A percentile compares a stretch with the other conserved stretches of the same genome.
These are phyloP conservation scores for Nemania abortiva DNA, from an alignment of 2,329 filamentous ascomycete genomes.

Conservation along the genomic window DNA sequence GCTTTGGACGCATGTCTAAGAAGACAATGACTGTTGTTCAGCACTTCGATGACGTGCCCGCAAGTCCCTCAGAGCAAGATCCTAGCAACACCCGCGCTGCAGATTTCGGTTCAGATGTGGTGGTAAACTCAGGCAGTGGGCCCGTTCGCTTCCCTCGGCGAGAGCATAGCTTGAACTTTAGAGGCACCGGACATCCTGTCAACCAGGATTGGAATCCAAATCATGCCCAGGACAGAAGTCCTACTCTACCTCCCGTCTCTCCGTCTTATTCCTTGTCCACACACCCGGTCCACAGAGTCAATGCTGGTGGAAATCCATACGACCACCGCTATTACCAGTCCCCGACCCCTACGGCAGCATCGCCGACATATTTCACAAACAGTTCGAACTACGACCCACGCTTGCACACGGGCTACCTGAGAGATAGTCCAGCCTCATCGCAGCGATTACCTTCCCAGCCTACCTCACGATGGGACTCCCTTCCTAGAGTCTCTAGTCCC, in stretches of 20 bases:
- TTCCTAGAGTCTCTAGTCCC: slow-evolving; percentile 47
- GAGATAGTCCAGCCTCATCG: slow-evolving; percentile 34
- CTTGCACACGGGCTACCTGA: slow-evolving; percentile 18
- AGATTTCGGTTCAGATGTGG: slow-evolving; percentile 41
- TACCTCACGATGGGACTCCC: slow-evolving; percentile 62
- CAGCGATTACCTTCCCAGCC: slow-evolving; percentile 40
- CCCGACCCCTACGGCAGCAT: slow-evolving; percentile 28
- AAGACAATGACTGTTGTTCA: slow-evolving; percentile 35
- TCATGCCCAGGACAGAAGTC: slow-evolving; percentile 42
- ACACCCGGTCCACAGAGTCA: slow-evolving; percentile 28
- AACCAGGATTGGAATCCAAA: slow-evolving; percentile 45
- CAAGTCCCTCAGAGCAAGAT: slow-evolving; percentile 28
- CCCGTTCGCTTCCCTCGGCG: slow-evolving; percentile 43
- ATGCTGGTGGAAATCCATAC: slow-evolving; percentile 26
- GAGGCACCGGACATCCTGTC: slow-evolving; percentile 45
- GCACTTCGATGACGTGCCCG: slow-evolving; percentile 26
- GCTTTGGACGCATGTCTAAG: slow-evolving; percentile 21
- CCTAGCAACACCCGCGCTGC: slow-evolving; percentile 36
- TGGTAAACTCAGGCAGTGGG: slow-evolving; percentile 40
- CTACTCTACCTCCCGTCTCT: slow-evolving; percentile 32
- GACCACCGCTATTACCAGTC: slow-evolving; percentile 37
- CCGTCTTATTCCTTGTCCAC: slow-evolving; percentile 39
- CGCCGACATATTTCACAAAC: slow-evolving; percentile 35
- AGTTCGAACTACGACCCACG: slow-evolving; percentile 36
- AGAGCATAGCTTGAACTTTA: slow-evolving; percentile 48